Conservation (phyloP, 164 flowering plant species). For the Nymphaea thermarum region DNA sequence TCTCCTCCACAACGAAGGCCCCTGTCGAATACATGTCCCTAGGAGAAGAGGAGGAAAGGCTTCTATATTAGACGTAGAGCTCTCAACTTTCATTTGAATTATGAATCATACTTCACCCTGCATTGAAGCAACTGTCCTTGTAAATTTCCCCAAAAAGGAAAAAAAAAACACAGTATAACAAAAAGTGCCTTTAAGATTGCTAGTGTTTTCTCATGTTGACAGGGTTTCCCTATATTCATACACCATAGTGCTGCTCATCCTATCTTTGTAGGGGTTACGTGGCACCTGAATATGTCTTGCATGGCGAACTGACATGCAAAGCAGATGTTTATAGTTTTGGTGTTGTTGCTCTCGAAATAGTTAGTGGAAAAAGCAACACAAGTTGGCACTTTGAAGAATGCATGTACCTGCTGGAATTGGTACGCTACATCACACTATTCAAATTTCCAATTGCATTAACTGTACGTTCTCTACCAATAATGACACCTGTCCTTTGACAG, state of each 20-base stretch:
- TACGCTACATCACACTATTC: neutral
- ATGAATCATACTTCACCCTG: no score
- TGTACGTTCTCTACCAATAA: neutral
- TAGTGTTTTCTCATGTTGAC: no score
- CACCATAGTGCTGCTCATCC: neutral
- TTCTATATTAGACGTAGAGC: no score
- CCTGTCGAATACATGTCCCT: no score
- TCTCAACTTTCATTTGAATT: no score
- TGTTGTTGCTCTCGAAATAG: conserved; percentile 4
- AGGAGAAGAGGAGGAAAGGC: no score
- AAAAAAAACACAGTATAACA: no score
- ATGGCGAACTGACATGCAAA: conserved; percentile 4
- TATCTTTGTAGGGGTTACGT: conserved; percentile 5
- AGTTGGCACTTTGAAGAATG: neutral
- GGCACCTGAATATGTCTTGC: conserved; percentile 5
- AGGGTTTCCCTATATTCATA: neutral
- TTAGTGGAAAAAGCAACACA: conserved; percentile 3
- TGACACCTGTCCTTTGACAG: conserved; percentile 12
- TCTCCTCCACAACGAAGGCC: no score
- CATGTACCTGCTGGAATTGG: conserved; percentile 6
- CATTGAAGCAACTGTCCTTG: no score
- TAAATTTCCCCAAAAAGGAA: no score
- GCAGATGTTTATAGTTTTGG: conserved; percentile 9
- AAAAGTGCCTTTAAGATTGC: no score
- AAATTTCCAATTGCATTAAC: neutral